phyloP scores from a whole-genome alignment of 1,284 basidiomycete genomes.

The Marasmius sp. region DNA sequence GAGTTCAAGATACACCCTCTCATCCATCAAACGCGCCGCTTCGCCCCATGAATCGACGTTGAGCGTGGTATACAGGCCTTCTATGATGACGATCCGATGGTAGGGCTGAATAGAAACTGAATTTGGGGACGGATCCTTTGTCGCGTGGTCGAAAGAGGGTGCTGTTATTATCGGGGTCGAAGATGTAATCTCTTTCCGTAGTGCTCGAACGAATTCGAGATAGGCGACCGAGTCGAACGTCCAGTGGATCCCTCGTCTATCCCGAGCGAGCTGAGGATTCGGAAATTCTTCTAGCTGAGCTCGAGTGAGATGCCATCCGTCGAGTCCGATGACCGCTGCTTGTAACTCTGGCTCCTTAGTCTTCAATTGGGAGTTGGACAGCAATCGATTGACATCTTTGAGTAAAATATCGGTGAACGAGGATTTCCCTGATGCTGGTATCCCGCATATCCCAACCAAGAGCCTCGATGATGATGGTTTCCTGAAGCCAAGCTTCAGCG shows the following conservation, averaged over 20 bases:
- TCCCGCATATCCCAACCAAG: constrained; percentile 75
- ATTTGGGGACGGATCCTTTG: constrained; percentile 63
- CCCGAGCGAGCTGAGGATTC: constrained; percentile 72
- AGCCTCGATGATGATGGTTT: constrained; percentile 51
- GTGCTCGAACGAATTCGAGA: constrained; percentile 56
- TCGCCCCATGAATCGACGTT: constrained; percentile 71
- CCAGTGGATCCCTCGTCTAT: constrained; percentile 69
- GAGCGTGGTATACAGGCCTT: constrained; percentile 83
- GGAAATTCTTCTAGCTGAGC: constrained; percentile 66
- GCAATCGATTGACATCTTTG: constrained; percentile 43
- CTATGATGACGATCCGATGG: constrained; percentile 79
- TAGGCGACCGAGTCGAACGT: constrained; percentile 70
- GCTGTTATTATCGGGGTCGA: constrained; percentile 46
- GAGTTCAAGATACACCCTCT: constrained; percentile 77
- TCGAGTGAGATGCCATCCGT: constrained; percentile 84
- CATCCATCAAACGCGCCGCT: constrained; percentile 69
- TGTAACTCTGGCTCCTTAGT: constrained; percentile 5
- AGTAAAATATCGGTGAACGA: constrained; percentile 63
- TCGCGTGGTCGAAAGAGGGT: constrained; percentile 74
- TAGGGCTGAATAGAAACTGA: constrained; percentile 55
- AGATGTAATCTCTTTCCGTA: constrained; percentile 41
- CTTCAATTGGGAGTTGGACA: constrained; percentile 15
- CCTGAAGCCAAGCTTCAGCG: constrained; percentile 30
- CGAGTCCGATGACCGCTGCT: constrained; percentile 58
- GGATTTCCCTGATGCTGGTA: constrained; percentile 86